Base-by-base conservation (phyloP, 441 rosid species). In the Croton laevigatus region DNA sequence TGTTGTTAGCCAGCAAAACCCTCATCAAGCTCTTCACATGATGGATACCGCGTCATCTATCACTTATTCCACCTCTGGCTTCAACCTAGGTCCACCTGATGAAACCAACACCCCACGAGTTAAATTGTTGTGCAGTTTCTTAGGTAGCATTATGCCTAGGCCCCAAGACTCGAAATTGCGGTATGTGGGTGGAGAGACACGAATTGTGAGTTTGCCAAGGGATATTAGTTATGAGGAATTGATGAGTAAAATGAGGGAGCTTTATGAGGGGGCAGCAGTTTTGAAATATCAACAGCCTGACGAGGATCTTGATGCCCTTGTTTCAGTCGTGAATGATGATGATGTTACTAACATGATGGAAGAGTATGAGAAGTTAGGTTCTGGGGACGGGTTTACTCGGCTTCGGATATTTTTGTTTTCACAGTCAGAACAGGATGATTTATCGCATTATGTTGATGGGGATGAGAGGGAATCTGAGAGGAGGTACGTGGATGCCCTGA, bases 301-400 rank as follows among this genome's bases (percentile, higher is more conserved):
- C 69, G 99, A 95, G 84, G 99, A 95, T 89, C 97, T 95, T 20
- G 99, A 95, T 83, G 99, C 98, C 44, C 72, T 95, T 71, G 99
- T 95, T 2, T 92, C 99, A 0, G 97, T 95, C 37, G 96, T 92
- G 71, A 95, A 95, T 72, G 95, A 95, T 66, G 99, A 95, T 34
- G 98, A 95, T 78, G 94, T 92, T 69, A 92, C 78, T 8, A 92
- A 92, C 68, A 91, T 95, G 98, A 92, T 95, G 99, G 99, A 95
- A 71, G 99, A 93, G 77, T 95, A 95, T 74, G 99, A 95, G 75
- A 95, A 95, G 87, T 80, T 95, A 81, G 96, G 89, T 13, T 86
- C 90, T 0, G 91, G 90, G 58, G 99, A 91, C 81, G 98, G 99
- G 61, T 88, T 93, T 70, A 91, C 90, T n/a, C 86, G 95, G 81